Evolutionary conservation across 345 rosid species (phyloP).

Genomic region (Leavenworthia alabamica): DNA sequence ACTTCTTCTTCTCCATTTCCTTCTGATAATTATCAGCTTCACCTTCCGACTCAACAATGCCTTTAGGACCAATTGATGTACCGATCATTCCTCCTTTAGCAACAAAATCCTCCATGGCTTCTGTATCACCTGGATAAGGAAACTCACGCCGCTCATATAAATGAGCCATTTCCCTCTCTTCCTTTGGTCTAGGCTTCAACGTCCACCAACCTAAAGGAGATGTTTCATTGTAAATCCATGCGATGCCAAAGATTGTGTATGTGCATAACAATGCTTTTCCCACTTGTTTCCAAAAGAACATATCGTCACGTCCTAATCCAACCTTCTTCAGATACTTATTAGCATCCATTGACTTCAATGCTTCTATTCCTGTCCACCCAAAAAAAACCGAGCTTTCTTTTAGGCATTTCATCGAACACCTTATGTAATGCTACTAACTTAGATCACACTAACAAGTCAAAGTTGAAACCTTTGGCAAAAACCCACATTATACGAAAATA

Average conservation of each 20-base stretch:
- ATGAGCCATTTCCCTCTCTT: slow-evolving; percentile 68
- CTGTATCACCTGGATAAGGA: slow-evolving; percentile 81
- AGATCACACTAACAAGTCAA: neutral
- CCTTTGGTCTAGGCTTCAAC: slow-evolving; percentile 75
- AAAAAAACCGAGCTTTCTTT: neutral
- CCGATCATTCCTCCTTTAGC: slow-evolving; percentile 80
- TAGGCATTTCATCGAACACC: slow-evolving; percentile 29
- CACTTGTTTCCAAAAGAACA: slow-evolving; percentile 68
- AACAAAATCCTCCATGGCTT: slow-evolving; percentile 86
- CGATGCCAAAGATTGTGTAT: slow-evolving; percentile 58
- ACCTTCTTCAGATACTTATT: slow-evolving; percentile 54
- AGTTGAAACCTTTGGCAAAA: neutral
- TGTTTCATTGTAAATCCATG: slow-evolving; percentile 71
- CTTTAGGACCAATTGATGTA: slow-evolving; percentile 66
- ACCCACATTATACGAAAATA: neutral
- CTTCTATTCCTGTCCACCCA: slow-evolving; percentile 41
- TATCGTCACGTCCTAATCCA: slow-evolving; percentile 66
- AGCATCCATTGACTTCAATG: slow-evolving; percentile 45
- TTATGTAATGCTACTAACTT: neutral
- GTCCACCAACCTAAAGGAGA: slow-evolving; percentile 96
- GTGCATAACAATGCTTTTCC: slow-evolving; percentile 75
- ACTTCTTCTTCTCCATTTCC: slow-evolving; percentile 60
- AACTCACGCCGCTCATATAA: slow-evolving; percentile 69
- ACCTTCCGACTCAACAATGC: slow-evolving; percentile 48
- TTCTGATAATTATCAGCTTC: slow-evolving; percentile 48